phyloP scores from a whole-genome alignment of 176 grass and related monocot genomes.

The Saccharum officinarum region DNA sequence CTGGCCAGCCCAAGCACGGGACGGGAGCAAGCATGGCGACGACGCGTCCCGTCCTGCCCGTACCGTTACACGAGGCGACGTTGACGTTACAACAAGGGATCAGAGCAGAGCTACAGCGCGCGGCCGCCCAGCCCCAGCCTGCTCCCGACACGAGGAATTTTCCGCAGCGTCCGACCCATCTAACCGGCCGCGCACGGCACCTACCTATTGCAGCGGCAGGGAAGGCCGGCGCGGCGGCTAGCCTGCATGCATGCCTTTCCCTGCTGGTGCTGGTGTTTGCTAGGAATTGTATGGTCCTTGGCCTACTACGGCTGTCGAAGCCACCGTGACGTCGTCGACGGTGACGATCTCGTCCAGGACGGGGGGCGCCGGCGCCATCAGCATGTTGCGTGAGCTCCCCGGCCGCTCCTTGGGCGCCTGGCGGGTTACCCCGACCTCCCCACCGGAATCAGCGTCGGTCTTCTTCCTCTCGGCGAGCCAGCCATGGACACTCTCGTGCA shows the following conservation, averaged over 20 bases:
- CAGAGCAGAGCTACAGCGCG: neutral
- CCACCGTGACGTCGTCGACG: neutral
- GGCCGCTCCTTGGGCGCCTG: neutral
- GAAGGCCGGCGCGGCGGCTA: constrained; percentile 20
- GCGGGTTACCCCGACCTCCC: neutral
- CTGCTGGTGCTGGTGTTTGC: neutral
- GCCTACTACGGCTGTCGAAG: neutral
- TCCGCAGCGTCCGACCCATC: constrained; percentile 11
- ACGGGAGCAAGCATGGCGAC: neutral
- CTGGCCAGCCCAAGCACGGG: neutral
- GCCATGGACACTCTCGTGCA: constrained; percentile 11
- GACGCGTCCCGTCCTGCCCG: constrained; percentile 29
- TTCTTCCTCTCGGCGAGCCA: constrained; percentile 28
- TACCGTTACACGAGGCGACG: constrained; percentile 20
- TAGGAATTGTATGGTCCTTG: neutral
- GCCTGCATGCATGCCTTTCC: neutral
- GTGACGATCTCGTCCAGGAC: constrained; percentile 34
- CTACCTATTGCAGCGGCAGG: too few relatives aligned
- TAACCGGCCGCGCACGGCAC: neutral
- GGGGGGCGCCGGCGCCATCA: neutral
- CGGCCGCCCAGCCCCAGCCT: neutral
- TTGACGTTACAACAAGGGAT: constrained; percentile 26
- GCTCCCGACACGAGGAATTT: constrained; percentile 34
- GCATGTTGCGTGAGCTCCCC: neutral
- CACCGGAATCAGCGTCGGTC: too few relatives aligned